Conservation (phyloP, 1,139 yeast genomes). For the Nematodospora anomalae region DNA sequence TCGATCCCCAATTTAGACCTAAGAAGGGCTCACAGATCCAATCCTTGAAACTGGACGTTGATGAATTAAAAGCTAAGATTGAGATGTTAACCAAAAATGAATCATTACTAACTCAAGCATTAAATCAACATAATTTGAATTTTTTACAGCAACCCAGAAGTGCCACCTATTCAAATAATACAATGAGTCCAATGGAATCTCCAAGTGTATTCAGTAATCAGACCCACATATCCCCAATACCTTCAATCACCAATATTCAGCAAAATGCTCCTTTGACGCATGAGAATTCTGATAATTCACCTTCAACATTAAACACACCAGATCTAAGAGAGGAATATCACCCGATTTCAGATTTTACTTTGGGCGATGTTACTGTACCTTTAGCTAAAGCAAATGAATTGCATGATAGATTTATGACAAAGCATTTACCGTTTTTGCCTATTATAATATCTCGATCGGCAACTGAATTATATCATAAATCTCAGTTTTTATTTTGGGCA, state of each 20-base stretch:
- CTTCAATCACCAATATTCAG: constrained; percentile 12
- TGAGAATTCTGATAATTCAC: constrained; percentile 29
- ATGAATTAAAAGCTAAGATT: constrained; percentile 74
- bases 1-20: constrained; percentile 90
- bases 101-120: constrained; percentile 62
- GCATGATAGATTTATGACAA: constrained; percentile 64
- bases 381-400: constrained; percentile 67
- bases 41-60: constrained; percentile 78
- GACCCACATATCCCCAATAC: constrained; percentile 12
- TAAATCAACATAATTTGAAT: constrained; percentile 45
- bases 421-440: constrained; percentile 77
- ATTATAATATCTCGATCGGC: constrained; percentile 72
- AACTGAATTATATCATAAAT: constrained; percentile 75
- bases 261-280: constrained; percentile 12
- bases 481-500: constrained; percentile 87
- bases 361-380: constrained; percentile 74
- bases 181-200: constrained; percentile 9
- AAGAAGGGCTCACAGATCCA: constrained; percentile 91
- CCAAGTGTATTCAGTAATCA: constrained; percentile 1
- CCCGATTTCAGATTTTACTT: constrained; percentile 51
- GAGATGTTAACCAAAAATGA: constrained; percentile 74
- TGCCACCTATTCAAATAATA: constrained; percentile 19
- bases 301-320: constrained; percentile 17
- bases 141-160: constrained; percentile 17
- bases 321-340: constrained; percentile 11